phyloP scores from a whole-genome alignment of 2,329 filamentous ascomycete genomes.

The Penicillium sp. region DNA sequence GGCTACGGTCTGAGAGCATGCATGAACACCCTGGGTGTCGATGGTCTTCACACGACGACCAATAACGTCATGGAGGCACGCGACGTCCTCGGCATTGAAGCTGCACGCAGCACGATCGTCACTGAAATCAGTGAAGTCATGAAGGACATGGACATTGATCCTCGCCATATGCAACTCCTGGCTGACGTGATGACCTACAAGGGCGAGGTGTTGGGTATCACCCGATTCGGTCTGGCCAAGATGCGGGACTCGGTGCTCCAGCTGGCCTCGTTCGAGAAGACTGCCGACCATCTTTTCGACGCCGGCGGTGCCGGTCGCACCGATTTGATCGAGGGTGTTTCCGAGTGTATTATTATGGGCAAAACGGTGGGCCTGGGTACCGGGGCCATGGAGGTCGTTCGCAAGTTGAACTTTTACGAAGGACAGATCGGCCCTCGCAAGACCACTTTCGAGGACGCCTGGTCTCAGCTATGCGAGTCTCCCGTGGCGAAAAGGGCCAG shows the following conservation, averaged over 20 bases:
- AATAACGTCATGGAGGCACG: conserved; percentile 90
- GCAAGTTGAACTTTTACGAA: conserved; percentile 64
- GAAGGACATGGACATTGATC: conserved; percentile 92
- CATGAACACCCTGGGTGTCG: conserved; percentile 89
- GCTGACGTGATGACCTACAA: conserved; percentile 99
- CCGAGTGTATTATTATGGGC: conserved; percentile 97
- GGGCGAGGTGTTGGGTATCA: conserved; percentile 93
- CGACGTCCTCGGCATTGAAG: conserved; percentile 89
- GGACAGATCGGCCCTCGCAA: conserved; percentile 55
- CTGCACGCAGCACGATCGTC: conserved; percentile 82
- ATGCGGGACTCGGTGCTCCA: conserved; percentile 94
- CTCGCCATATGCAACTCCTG: conserved; percentile 93
- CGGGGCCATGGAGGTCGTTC: conserved; percentile 83
- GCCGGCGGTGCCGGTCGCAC: conserved; percentile 88
- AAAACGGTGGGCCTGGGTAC: conserved; percentile 91
- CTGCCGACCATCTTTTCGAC: conserved; percentile 93
- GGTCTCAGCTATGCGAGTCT: conserved; percentile 31
- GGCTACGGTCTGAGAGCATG: conserved; percentile 85
- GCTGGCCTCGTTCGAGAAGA: conserved; percentile 95
- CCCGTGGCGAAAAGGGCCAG: conserved; percentile 15
- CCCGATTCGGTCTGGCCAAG: conserved; percentile 90
- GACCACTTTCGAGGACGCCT: conserved; percentile 63
- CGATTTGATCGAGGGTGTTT: conserved; percentile 88
- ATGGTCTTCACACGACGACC: conserved; percentile 67
- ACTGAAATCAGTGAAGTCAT: conserved; percentile 85